Evolutionary conservation across 108 stramenopile genomes (phyloP), one percentile per base, ranked within the genome.

Genomic region (Schizochytrium sp.): DNA sequence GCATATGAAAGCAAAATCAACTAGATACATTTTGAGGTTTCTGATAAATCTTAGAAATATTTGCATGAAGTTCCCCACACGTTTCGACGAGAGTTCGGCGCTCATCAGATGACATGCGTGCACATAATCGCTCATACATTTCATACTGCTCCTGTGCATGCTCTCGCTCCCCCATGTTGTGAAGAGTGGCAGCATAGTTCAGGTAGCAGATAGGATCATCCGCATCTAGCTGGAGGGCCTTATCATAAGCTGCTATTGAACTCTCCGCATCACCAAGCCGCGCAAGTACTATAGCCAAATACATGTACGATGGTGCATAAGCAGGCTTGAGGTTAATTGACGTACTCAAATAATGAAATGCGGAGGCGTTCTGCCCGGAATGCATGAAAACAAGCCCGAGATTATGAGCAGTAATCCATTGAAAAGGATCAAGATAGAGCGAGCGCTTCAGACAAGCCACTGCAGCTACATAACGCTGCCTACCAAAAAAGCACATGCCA

Each of bases 401-500:
- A 72, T 95, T 95, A 72, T 93, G 94, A 19, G 76, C 45, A 42
- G 94, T 91, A 55, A 94, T 94, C 94, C 94, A 95, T 83, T 94
- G 93, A 88, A 95, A 95, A 4, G 94, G 94, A 61, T 92, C 92
- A 42, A 94, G 61, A 92, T 95, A 95, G 3, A 92, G 58, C 55
- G 94, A 94, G 4, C 93, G 83, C 93, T 94, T 94, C 19, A 95
- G 91, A 57, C 94, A 95, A 42, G 94, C 89, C 12, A 94, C 91
- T 0, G 92, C 92, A 41, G 94, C 93, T 17, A 95, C 92, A 72
- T 92, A 88, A 47, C 90, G 89, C 12, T 57, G 87, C 92, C 94
- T 94, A 41, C 94, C 94, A 87, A 94, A 94, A 58, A 95, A 94
- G 89, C 94, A 94, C 94, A 95, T 95, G 56, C 94, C 94, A 56